Conservation (phyloP, 495 filamentous ascomycete species). For the Aspergillus nidulans region DNA sequence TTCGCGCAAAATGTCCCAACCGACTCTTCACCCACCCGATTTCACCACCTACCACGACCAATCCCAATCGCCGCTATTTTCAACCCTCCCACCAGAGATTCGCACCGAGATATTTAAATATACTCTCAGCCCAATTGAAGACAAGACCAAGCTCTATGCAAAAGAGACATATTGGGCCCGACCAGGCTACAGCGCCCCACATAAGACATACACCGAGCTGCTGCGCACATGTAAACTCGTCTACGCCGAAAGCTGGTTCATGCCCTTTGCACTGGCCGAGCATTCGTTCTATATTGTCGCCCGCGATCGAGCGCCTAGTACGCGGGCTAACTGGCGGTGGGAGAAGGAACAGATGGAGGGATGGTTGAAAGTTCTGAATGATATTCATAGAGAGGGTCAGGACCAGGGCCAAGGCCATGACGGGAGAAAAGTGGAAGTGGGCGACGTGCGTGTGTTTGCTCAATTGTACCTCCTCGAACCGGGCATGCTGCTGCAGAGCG, state of each 20-base stretch:
- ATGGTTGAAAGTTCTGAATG: conserved; percentile 9
- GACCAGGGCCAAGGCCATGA: too few species aligned
- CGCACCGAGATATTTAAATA: conserved; percentile 25
- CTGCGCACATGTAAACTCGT: conserved; percentile 20
- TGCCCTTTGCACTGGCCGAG: conserved; percentile 25
- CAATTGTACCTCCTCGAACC: conserved; percentile 22
- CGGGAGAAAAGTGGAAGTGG: conserved; percentile 1
- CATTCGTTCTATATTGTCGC: conserved; percentile 22
- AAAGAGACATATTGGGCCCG: conserved; percentile 22
- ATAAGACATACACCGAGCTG: conserved; percentile 17
- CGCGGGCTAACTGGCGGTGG: background rate
- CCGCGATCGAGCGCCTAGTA: conserved; percentile 9
- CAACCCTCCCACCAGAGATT: conserved; percentile 24
- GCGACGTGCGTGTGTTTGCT: conserved; percentile 19
- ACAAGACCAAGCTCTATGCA: background rate
- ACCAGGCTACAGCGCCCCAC: conserved; percentile 21
- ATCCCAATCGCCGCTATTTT: conserved; percentile 14
- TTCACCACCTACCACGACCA: conserved; percentile 6
- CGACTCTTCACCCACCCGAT: background rate
- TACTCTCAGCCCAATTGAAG: conserved; percentile 20
- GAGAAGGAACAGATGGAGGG: conserved; percentile 3
- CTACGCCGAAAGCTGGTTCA: conserved; percentile 27
- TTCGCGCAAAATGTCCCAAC: background rate
- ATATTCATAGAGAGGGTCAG: too few species aligned
- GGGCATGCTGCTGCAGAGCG: conserved; percentile 6